Evolutionary conservation across 108 stramenopile genomes (phyloP).

Genomic region (Cyclotella cryptica): DNA sequence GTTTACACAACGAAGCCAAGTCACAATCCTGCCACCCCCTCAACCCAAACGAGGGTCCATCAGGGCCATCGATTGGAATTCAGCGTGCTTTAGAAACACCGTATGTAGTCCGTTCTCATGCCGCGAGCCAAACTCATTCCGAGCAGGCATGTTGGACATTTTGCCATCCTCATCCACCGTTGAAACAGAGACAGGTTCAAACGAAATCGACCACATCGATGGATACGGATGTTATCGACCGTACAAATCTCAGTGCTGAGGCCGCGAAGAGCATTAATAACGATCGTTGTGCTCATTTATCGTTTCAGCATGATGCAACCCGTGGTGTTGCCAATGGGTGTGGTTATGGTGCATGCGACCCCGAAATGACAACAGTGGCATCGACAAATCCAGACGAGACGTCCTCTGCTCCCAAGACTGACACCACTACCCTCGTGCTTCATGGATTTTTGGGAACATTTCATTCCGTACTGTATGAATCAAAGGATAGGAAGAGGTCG

Average conservation of each 20-base stretch:
- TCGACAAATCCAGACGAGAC: conserved; percentile 5
- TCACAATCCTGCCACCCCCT: conserved; percentile 65
- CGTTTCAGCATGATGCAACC: conserved; percentile 61
- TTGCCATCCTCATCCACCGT: conserved; percentile 72
- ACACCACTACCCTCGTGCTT: conserved; percentile 49
- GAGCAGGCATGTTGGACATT: conserved; percentile 89
- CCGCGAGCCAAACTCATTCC: conserved; percentile 86
- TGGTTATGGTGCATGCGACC: conserved; percentile 76
- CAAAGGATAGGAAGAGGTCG: conserved; percentile 13
- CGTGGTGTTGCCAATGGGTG: conserved; percentile 57
- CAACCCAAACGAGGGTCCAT: conserved; percentile 50
- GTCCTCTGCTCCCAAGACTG: conserved; percentile 2
- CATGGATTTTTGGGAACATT: conserved; percentile 97
- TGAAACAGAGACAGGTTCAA: neutral
- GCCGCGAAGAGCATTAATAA: conserved; percentile 41
- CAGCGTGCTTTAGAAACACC: conserved; percentile 94
- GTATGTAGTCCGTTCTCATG: conserved; percentile 96
- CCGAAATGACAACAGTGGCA: conserved; percentile 43
- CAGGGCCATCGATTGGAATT: conserved; percentile 66
- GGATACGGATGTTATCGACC: conserved; percentile 7
- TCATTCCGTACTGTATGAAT: conserved; percentile 85
- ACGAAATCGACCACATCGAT: conserved; percentile 6
- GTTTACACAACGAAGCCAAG: conserved; percentile 86
- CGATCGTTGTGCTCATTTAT: conserved; percentile 58
- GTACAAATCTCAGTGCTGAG: conserved; percentile 16